A percentile compares a stretch with the other conserved stretches of the same genome.
These are phyloP conservation scores for Fusarium sp. DNA, from an alignment of 2,329 filamentous ascomycete genomes.

Conservation along the genomic window DNA sequence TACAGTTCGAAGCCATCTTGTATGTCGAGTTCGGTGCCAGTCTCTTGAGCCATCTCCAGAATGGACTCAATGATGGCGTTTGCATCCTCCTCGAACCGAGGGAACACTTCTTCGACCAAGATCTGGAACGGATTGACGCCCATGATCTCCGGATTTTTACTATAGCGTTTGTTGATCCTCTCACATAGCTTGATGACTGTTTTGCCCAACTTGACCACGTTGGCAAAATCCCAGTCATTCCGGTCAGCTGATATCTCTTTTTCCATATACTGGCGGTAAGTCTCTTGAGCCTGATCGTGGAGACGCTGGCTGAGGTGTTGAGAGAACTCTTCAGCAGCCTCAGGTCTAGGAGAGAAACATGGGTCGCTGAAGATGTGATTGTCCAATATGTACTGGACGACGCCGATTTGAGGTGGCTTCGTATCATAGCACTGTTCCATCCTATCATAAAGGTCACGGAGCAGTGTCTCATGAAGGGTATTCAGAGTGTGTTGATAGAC, in stretches of 20 bases:
- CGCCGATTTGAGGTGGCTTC: slow-evolving; percentile 84
- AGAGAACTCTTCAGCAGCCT: slow-evolving; percentile 76
- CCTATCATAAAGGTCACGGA: slow-evolving; percentile 88
- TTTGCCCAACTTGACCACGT: slow-evolving; percentile 89
- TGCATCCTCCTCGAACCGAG: slow-evolving; percentile 89
- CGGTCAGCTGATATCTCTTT: slow-evolving; percentile 81
- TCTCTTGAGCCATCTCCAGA: slow-evolving; percentile 73
- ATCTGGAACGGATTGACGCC: slow-evolving; percentile 72
- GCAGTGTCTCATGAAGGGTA: slow-evolving; percentile 78
- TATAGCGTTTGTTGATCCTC: slow-evolving; percentile 91
- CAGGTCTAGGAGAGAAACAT: slow-evolving; percentile 73
- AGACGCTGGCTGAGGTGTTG: slow-evolving; percentile 77
- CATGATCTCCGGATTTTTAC: slow-evolving; percentile 86
- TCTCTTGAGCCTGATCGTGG: slow-evolving; percentile 75
- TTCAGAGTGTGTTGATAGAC: slow-evolving; percentile 79
- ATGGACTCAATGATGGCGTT: slow-evolving; percentile 85
- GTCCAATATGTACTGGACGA: slow-evolving; percentile 81
- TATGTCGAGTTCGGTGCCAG: slow-evolving; percentile 79
- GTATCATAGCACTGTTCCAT: slow-evolving; percentile 87
- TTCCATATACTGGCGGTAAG: slow-evolving; percentile 81
- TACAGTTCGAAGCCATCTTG: slow-evolving; percentile 96
- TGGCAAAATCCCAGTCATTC: slow-evolving; percentile 87
- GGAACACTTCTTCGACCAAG: slow-evolving; percentile 83
- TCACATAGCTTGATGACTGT: slow-evolving; percentile 85
- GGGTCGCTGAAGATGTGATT: slow-evolving; percentile 83